phyloP scores from a whole-genome alignment of 176 grass and related monocot genomes.

The Oryza glumipatula region DNA sequence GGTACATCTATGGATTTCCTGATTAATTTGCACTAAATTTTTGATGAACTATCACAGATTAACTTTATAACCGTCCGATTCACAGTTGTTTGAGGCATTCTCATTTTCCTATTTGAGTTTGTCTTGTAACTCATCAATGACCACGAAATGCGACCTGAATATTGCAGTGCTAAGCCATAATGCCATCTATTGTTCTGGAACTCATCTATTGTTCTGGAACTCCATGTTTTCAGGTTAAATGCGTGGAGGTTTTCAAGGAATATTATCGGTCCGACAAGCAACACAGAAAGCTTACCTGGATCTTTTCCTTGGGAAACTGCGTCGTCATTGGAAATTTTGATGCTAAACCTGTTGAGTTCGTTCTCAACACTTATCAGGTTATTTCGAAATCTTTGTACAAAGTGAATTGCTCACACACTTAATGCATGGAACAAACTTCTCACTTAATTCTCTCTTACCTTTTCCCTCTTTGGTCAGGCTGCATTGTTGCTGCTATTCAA shows the following conservation, averaged over 20 bases:
- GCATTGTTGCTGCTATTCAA: slow-evolving; percentile 55
- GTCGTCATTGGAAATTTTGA: slow-evolving; percentile 54
- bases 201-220: background rate
- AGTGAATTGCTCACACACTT: background rate
- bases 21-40: background rate
- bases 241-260: slow-evolving; percentile 59
- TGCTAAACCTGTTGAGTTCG: slow-evolving; percentile 41
- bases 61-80: background rate
- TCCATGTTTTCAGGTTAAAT: slow-evolving; percentile 53
- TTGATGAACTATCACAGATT: background rate
- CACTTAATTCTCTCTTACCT: background rate
- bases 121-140: background rate
- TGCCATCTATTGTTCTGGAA: background rate
- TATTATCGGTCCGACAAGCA: slow-evolving; percentile 48
- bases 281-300: slow-evolving; percentile 57
- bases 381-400: background rate
- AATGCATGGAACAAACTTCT: background rate
- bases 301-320: slow-evolving; percentile 64
- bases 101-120: background rate
- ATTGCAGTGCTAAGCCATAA: background rate
- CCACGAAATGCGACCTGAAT: background rate
- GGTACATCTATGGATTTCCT: slow-evolving; percentile 41
- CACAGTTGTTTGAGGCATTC: background rate
- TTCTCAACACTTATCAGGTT: slow-evolving; percentile 72
- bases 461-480: slow-evolving; percentile 28